Evolutionary conservation across 169 alveolate species (phyloP).

Genomic region (Eimeria brunetti): DNA sequence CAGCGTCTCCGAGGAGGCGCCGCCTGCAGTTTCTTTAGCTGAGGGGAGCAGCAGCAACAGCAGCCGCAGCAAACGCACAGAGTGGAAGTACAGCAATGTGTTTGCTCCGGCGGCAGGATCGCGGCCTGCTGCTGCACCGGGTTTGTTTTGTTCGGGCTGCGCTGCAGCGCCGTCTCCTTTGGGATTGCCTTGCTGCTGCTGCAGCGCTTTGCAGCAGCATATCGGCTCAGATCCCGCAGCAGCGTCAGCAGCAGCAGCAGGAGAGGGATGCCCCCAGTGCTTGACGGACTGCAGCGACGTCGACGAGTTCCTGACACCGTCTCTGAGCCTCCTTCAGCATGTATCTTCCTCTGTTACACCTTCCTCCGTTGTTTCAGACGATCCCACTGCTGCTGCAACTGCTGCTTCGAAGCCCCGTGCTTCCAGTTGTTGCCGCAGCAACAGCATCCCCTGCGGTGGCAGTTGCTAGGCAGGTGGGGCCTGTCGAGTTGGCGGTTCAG

Average conservation of each 20-base stretch:
- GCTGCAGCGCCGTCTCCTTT: slow-evolving; percentile 23
- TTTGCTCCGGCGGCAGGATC: not conserved
- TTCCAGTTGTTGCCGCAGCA: not conserved
- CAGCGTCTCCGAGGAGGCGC: slow-evolving; percentile 20
- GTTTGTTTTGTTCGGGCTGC: not conserved
- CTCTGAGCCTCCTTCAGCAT: slow-evolving; percentile 28
- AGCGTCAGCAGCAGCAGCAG: slow-evolving; percentile 40
- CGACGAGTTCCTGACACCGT: slow-evolving; percentile 48
- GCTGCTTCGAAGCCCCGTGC: too few relatives aligned
- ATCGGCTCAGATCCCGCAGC: not conserved
- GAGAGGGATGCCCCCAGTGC: slow-evolving; percentile 31
- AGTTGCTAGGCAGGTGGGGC: not conserved
- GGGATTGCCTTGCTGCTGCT: slow-evolving; percentile 25
- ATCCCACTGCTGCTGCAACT: not conserved
- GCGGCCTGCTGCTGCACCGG: not conserved
- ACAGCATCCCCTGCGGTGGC: not conserved
- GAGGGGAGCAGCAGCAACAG: not conserved
- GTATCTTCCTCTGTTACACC: not conserved
- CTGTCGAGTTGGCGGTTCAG: not conserved
- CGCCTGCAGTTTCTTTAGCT: not conserved
- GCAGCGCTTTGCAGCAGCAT: slow-evolving; percentile 63
- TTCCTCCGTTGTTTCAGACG: not conserved
- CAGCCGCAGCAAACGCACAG: not conserved
- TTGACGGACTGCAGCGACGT: slow-evolving; percentile 31
- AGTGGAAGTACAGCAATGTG: slow-evolving; percentile 13